Percentiles rank a stretch among this genome's conserved stretches.
Conservation (phyloP, 2,329 filamentous ascomycete species). For the Diplodia mutila region DNA sequence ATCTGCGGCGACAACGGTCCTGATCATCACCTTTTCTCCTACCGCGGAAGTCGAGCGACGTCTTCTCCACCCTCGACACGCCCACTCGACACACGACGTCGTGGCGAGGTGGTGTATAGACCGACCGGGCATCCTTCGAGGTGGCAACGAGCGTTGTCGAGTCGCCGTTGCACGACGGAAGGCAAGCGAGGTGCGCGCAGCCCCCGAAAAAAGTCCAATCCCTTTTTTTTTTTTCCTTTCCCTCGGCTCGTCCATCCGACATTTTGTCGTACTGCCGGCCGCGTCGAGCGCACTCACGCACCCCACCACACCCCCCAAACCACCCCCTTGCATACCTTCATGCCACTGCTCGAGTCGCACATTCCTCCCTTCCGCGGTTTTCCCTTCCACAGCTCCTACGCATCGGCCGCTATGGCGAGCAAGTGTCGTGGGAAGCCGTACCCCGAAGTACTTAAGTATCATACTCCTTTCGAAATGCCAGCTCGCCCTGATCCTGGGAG, state of each 20-base stretch:
- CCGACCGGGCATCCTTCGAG: not conserved
- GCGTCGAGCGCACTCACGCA: too few species aligned
- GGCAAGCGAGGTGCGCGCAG: not conserved
- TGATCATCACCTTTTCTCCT: not conserved
- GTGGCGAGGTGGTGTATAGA: not conserved
- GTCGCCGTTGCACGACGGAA: not conserved
- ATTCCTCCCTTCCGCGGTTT: not conserved
- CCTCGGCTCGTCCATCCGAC: not conserved
- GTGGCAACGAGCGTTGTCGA: not conserved
- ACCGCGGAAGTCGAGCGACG: not conserved
- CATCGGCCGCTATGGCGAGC: not conserved
- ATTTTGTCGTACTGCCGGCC: too few species aligned
- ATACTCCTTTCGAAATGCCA: not conserved
- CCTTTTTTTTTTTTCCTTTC: not conserved
- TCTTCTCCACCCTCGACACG: not conserved
- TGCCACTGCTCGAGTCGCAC: not conserved
- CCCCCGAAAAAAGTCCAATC: not conserved
- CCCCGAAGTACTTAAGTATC: not conserved
- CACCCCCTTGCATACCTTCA: not conserved
- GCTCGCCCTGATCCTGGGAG: slow-evolving; percentile 19
- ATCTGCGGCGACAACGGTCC: not conserved
- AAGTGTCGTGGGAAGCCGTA: not conserved
- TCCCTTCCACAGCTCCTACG: not conserved
- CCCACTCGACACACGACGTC: not conserved
- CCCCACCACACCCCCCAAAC: not conserved